Percentiles rank a stretch among this genome's conserved stretches.
phyloP scores from a whole-genome alignment of 2,329 filamentous ascomycete genomes.

The Lachnellula suecica region DNA sequence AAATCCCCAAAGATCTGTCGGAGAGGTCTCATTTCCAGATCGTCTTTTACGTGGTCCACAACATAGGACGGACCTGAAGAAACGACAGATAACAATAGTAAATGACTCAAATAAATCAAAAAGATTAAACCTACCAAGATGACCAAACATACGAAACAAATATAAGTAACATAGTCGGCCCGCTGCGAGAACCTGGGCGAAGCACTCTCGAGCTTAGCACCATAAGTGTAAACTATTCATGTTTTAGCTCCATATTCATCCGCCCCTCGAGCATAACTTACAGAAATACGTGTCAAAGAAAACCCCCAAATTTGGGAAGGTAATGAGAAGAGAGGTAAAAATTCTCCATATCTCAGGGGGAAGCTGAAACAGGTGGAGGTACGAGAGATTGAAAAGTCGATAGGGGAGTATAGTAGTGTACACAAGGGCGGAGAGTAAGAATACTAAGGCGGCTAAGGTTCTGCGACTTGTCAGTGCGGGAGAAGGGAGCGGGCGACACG shows the following conservation, averaged over 20 bases:
- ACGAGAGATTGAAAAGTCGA: constrained; percentile 1
- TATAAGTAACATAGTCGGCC: constrained; percentile 63
- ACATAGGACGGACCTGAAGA: no score
- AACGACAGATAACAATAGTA: no score
- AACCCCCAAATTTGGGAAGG: constrained; percentile 37
- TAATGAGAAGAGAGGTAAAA: constrained; percentile 29
- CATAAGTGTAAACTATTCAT: constrained; percentile 65
- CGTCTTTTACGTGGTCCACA: no score
- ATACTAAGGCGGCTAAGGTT: constrained; percentile 1
- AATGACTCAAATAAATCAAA: neutral
- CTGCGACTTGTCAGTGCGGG: neutral
- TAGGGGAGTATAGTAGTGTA: constrained; percentile 1
- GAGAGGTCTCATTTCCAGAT: no score
- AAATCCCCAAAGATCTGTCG: no score
- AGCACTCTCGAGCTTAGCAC: constrained; percentile 56
- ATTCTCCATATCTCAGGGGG: constrained; percentile 34
- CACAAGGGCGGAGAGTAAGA: constrained; percentile 7
- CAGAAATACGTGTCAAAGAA: constrained; percentile 66
- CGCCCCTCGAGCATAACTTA: constrained; percentile 35
- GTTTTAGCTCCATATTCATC: constrained; percentile 35
- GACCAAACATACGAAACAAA: constrained; percentile 55
- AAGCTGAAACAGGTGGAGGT: constrained; percentile 21
- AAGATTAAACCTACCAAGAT: constrained; percentile 56
- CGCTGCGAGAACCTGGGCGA: constrained; percentile 57
- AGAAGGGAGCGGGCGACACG: no score